Evolutionary conservation across 1,284 basidiomycete species (phyloP).

Genomic region (Cerioporus squamosus): DNA sequence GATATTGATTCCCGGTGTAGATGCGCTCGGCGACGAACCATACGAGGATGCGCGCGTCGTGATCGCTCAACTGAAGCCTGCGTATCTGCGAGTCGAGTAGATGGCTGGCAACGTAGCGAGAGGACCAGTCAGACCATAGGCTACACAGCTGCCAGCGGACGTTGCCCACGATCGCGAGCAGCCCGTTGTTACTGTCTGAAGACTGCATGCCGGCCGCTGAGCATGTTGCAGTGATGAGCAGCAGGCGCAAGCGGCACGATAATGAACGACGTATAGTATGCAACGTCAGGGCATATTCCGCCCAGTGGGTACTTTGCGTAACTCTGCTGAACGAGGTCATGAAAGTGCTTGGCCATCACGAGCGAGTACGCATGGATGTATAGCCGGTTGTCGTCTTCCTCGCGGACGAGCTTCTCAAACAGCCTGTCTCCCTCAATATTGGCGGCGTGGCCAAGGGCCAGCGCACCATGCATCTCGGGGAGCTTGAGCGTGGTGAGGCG

Average conservation of each 20-base stretch:
- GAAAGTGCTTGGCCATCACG: background rate
- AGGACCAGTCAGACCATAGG: background rate
- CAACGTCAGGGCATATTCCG: no score
- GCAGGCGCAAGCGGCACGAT: no score
- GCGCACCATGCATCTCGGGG: background rate
- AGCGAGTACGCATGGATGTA: background rate
- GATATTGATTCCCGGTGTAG: background rate
- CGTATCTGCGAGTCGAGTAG: background rate
- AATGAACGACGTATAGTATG: no score
- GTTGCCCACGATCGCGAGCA: background rate
- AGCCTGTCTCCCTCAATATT: slow-evolving; percentile 1
- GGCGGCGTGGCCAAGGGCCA: background rate
- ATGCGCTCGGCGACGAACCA: background rate
- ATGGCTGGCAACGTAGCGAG: background rate
- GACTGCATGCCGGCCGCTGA: background rate
- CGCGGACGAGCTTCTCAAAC: background rate
- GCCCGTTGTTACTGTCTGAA: background rate
- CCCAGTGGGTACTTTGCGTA: no score
- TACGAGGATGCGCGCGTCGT: background rate
- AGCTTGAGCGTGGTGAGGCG: background rate
- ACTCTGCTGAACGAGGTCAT: no score
- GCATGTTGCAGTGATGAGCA: no score
- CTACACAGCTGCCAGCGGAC: background rate
- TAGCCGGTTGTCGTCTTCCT: background rate
- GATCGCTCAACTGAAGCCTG: background rate